Percentiles rank a stretch among this genome's conserved stretches.
Conservation (phyloP, 2,329 filamentous ascomycete species). For the Ophiosphaerella narmari region DNA sequence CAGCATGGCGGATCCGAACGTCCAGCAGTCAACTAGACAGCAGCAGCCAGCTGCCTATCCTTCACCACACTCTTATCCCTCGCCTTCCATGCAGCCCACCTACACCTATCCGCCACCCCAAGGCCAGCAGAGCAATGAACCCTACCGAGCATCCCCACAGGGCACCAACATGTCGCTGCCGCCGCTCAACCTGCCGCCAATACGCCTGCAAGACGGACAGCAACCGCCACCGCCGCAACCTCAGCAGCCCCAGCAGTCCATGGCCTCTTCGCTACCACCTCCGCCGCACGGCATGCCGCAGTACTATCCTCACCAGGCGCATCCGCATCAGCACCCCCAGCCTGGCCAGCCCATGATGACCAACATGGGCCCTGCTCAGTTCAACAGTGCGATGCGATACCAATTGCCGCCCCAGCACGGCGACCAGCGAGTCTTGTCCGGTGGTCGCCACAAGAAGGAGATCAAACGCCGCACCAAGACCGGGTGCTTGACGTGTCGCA, state of each 20-base stretch:
- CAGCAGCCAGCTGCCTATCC: constrained; percentile 45
- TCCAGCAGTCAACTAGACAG: constrained; percentile 37
- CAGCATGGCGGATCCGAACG: constrained; percentile 42
- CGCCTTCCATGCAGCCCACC: constrained; percentile 55
- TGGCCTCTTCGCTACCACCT: constrained; percentile 60
- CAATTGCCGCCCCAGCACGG: constrained; percentile 56
- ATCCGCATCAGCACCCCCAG: constrained; percentile 32
- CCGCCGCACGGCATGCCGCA: constrained; percentile 56
- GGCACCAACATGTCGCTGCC: constrained; percentile 51
- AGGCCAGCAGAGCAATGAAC: constrained; percentile 44
- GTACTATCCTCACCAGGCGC: constrained; percentile 55
- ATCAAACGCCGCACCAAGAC: constrained; percentile 78
- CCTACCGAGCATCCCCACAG: constrained; percentile 54
- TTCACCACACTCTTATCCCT: constrained; percentile 56
- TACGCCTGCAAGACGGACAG: constrained; percentile 55
- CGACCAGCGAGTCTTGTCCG: constrained; percentile 61
- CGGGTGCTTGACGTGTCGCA: constrained; percentile 64
- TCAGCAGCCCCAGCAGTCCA: constrained; percentile 46
- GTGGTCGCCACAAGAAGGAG: constrained; percentile 71
- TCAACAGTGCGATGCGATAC: constrained; percentile 56
- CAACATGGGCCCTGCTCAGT: constrained; percentile 54
- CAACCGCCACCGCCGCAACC: constrained; percentile 36
- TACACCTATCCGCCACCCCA: constrained; percentile 55
- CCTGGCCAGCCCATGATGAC: constrained; percentile 57
- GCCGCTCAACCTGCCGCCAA: constrained; percentile 56